Conservation (phyloP, 2,329 filamentous ascomycete species). For the Whalleya microplaca region DNA sequence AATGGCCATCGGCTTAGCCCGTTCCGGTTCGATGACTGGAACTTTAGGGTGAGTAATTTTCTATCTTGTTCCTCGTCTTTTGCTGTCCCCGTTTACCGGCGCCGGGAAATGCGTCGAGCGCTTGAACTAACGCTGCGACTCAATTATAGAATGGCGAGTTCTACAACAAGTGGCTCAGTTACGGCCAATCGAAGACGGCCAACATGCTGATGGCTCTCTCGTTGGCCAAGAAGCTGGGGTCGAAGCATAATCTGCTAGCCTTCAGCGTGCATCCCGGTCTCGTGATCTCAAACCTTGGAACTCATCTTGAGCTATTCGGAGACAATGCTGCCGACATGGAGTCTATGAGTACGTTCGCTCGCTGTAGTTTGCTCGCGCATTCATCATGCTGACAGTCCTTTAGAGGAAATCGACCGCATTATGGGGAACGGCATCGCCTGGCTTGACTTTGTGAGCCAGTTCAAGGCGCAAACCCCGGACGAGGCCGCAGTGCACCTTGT, state of each 20-base stretch:
- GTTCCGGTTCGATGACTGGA: conserved; percentile 48
- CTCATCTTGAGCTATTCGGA: conserved; percentile 7
- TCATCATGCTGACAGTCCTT: conserved; percentile 8
- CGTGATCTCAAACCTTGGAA: conserved; percentile 25
- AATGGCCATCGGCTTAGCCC: conserved; percentile 46
- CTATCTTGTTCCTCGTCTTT: no score
- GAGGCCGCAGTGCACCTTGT: conserved; percentile 35
- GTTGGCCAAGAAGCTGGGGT: conserved; percentile 19
- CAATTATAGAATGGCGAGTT: conserved; percentile 21
- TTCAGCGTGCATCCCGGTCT: conserved; percentile 42
- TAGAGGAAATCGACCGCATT: conserved; percentile 5
- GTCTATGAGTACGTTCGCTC: background rate
- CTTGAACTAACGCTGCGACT: background rate
- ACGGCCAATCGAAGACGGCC: conserved; percentile 45
- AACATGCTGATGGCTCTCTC: conserved; percentile 35
- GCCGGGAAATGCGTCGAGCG: background rate
- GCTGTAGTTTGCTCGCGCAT: background rate
- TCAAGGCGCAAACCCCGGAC: conserved; percentile 32
- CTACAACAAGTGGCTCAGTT: conserved; percentile 39
- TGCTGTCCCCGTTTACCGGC: no score
- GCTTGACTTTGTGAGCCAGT: conserved; percentile 21
- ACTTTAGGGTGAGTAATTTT: conserved; percentile 41
- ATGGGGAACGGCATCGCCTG: background rate
- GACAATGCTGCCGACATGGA: conserved; percentile 4
- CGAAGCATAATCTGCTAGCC: conserved; percentile 20